phyloP scores from a whole-genome alignment of 495 filamentous ascomycete species.

The Aspergillus baeticus region DNA sequence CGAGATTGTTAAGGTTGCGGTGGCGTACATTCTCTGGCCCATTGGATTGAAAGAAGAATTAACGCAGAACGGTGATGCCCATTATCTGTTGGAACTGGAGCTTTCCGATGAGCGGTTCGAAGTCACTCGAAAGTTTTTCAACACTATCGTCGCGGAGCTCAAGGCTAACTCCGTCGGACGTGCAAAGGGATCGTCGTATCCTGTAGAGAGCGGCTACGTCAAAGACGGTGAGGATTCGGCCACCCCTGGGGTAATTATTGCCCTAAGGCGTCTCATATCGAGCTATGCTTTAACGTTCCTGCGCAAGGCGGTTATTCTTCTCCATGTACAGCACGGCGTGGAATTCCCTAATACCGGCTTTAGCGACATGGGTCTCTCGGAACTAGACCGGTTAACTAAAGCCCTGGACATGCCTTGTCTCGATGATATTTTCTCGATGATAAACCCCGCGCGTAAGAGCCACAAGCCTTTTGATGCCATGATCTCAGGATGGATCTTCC shows the following conservation, averaged over 20 bases:
- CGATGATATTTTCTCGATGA: conserved; percentile 67
- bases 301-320: conserved; percentile 77
- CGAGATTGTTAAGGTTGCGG: conserved; percentile 78
- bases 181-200: conserved; percentile 41
- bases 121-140: conserved; percentile 40
- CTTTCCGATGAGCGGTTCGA: conserved; percentile 30
- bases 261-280: conserved; percentile 55
- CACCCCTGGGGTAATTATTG: conserved; percentile 38
- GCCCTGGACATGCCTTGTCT: conserved; percentile 73
- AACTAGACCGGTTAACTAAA: conserved; percentile 78
- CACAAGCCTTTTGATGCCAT: conserved; percentile 44
- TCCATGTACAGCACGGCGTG: conserved; percentile 85
- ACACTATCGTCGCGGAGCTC: conserved; percentile 40
- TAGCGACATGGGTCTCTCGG: conserved; percentile 62
- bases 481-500: conserved; percentile 79
- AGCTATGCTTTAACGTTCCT: conserved; percentile 89
- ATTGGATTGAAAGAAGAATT: conserved; percentile 42
- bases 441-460: conserved; percentile 34
- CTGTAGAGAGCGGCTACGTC: conserved; percentile 43
- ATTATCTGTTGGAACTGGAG: conserved; percentile 27
- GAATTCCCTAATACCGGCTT: conserved; percentile 78
- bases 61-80: conserved; percentile 29
- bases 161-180: conserved; percentile 45
- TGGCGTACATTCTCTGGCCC: conserved; percentile 46
- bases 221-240: conserved; percentile 43